phyloP scores from a whole-genome alignment of 2,329 filamentous ascomycete species.

The Myriosclerotinia duriaeana region DNA sequence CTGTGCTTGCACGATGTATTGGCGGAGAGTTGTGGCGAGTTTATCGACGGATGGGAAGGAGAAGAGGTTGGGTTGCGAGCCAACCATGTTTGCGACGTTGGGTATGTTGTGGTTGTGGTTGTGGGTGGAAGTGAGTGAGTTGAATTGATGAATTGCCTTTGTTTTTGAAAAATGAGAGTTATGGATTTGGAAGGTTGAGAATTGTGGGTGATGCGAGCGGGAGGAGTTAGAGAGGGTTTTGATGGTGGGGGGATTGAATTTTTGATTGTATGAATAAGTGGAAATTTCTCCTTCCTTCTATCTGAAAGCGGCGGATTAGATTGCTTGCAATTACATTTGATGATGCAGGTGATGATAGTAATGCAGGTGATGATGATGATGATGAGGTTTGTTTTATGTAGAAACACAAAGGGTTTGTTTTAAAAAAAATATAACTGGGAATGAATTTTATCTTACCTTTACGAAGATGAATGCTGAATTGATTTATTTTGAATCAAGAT shows the following conservation, averaged over 20 bases:
- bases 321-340: neutral
- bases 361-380: neutral
- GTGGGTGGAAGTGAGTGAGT: neutral
- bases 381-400: neutral
- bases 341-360: neutral
- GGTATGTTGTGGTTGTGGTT: neutral
- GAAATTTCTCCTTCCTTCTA: conserved; percentile 1
- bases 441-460: neutral
- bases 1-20: conserved; percentile 81
- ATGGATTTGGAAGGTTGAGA: neutral
- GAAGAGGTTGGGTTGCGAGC: conserved; percentile 65
- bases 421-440: neutral
- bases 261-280: conserved; percentile 1
- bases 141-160: neutral
- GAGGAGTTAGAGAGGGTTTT: neutral
- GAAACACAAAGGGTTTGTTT: neutral
- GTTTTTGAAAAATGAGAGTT: neutral
- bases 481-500: neutral
- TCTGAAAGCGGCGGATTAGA: conserved; percentile 15
- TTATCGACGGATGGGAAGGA: conserved; percentile 69
- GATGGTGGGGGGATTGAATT: conserved; percentile 16
- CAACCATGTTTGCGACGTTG: conserved; percentile 27
- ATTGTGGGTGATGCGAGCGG: conserved; percentile 17
- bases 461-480: neutral
- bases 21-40: conserved; percentile 74